These are phyloP conservation scores for Trypanosoma rangeli DNA, from an alignment of 208 protist species.

Conservation along the genomic window DNA sequence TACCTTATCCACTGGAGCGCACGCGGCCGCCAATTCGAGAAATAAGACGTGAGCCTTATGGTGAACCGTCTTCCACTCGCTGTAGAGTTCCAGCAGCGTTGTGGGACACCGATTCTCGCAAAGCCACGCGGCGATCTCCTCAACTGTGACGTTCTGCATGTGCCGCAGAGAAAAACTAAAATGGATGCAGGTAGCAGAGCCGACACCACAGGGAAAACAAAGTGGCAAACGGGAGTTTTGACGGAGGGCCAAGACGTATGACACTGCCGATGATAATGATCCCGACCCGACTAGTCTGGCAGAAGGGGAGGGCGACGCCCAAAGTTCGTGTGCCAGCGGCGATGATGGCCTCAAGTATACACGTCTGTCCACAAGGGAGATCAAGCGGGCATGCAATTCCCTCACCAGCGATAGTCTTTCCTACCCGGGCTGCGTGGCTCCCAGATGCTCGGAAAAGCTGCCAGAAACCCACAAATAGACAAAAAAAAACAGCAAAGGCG, in stretches of 20 bases:
- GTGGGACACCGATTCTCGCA: slow-evolving; percentile 24
- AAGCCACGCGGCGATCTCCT: slow-evolving; percentile 39
- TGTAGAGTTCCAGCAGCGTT: slow-evolving; percentile 40
- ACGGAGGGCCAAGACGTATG: not conserved
- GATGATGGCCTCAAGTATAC: not conserved
- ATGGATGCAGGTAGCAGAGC: slow-evolving; percentile 2
- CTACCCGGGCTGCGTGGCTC: not conserved
- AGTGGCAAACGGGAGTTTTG: not conserved
- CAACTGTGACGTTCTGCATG: slow-evolving; percentile 20
- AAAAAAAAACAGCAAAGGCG: too few relatives aligned
- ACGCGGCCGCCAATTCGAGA: slow-evolving; percentile 11
- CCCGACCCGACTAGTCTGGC: not conserved
- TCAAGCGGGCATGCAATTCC: too few relatives aligned
- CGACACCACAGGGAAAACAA: not conserved
- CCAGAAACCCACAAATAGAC: too few relatives aligned
- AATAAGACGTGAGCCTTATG: slow-evolving; percentile 12
- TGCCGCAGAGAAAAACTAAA: not conserved
- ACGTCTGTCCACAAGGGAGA: not conserved
- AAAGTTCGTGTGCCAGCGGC: not conserved
- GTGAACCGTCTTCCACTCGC: slow-evolving; percentile 26
- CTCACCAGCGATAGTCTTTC: not conserved
- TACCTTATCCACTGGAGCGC: not conserved
- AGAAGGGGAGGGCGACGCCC: not conserved
- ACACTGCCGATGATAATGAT: not conserved
- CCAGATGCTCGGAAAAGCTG: too few relatives aligned